phyloP scores from a whole-genome alignment of 1,284 basidiomycete species.

The Coniferiporia weirii region DNA sequence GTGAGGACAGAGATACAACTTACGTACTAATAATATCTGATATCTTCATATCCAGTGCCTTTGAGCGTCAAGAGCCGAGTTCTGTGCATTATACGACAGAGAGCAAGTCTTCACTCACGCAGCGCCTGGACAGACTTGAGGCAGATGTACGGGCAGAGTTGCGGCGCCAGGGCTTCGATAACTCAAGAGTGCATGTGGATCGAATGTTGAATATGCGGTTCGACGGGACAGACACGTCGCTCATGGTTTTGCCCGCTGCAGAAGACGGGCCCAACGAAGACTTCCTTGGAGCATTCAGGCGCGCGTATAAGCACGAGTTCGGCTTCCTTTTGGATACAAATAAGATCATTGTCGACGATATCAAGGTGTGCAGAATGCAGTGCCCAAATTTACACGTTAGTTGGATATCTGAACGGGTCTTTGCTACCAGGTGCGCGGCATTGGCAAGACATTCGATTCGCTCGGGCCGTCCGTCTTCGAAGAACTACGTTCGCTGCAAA shows the following conservation, averaged over 20 bases:
- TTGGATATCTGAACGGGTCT: constrained; percentile 25
- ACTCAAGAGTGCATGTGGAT: constrained; percentile 65
- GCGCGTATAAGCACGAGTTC: constrained; percentile 79
- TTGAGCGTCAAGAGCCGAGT: constrained; percentile 83
- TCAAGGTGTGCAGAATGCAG: constrained; percentile 71
- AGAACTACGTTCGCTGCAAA: constrained; percentile 53
- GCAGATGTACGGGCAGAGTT: constrained; percentile 63
- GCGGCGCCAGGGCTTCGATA: constrained; percentile 74
- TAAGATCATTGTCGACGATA: constrained; percentile 82
- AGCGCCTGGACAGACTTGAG: constrained; percentile 66
- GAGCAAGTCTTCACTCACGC: constrained; percentile 47
- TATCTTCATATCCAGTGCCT: constrained; percentile 45
- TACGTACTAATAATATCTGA: too few species aligned
- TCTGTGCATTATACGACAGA: constrained; percentile 66
- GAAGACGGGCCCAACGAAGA: constrained; percentile 60
- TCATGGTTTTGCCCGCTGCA: constrained; percentile 74
- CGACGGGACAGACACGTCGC: constrained; percentile 85
- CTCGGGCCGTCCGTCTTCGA: constrained; percentile 77
- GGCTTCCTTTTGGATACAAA: constrained; percentile 86
- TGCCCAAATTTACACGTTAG: not conserved
- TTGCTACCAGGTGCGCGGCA: constrained; percentile 52
- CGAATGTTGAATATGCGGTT: constrained; percentile 90
- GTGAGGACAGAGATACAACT: constrained; percentile 32
- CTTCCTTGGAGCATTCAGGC: constrained; percentile 75
- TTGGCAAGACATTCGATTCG: constrained; percentile 85